Percentiles rank a stretch among this genome's conserved stretches.
phyloP scores from a whole-genome alignment of 176 grass and related monocot species.

The Bolboschoenus planiculmis region DNA sequence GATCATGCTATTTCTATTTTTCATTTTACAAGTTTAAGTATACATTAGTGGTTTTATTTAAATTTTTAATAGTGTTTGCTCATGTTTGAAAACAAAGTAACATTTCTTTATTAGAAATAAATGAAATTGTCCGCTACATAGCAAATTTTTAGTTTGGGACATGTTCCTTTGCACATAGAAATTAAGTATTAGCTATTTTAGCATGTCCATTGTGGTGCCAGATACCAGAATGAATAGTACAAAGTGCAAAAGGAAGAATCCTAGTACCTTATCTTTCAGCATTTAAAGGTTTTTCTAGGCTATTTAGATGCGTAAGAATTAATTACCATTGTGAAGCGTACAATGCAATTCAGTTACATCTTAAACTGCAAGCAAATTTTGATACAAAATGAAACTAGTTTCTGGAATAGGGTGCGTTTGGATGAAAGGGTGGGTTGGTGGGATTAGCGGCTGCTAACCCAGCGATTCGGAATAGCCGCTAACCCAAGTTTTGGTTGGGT shows the following conservation, averaged over 20 bases:
- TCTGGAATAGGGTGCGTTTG: too few species aligned
- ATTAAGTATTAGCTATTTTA: background rate
- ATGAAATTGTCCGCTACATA: background rate
- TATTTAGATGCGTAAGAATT: background rate
- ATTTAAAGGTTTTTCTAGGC: background rate
- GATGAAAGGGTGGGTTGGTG: too few species aligned
- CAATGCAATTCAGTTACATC: background rate
- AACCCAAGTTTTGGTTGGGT: too few species aligned
- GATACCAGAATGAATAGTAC: background rate
- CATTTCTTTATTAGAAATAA: background rate
- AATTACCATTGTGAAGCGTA: background rate
- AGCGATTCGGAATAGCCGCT: too few species aligned
- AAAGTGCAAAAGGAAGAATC: background rate
- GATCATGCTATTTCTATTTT: background rate
- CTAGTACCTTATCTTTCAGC: background rate
- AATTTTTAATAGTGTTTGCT: conserved; percentile 13
- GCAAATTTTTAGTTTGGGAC: background rate
- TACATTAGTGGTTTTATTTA: background rate
- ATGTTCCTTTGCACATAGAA: background rate
- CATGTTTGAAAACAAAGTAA: background rate
- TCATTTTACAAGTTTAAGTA: background rate
- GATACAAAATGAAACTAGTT: background rate
- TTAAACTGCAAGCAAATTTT: background rate
- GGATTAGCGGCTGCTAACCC: too few species aligned
- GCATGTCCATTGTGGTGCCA: background rate